These are phyloP conservation scores for Kwoniella bestiolae DNA, from an alignment of 768 basidiomycete genomes.

Conservation along the genomic window DNA sequence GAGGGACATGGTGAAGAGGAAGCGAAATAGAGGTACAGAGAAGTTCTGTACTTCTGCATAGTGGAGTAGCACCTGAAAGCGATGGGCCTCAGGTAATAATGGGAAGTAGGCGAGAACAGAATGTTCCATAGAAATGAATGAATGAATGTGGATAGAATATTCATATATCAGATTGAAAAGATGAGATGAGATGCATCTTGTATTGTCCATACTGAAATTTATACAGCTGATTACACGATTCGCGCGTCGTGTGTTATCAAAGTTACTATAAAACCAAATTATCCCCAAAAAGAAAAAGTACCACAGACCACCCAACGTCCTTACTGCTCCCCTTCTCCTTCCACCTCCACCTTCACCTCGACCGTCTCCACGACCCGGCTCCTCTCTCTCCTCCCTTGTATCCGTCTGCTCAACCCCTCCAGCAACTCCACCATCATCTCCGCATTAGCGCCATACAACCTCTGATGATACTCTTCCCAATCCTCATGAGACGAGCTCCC, in stretches of 20 bases:
- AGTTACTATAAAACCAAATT: background rate
- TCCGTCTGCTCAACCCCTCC: background rate
- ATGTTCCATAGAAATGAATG: too few species aligned
- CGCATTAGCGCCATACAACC: constrained; percentile 12
- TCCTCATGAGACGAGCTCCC: background rate
- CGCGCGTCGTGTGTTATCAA: background rate
- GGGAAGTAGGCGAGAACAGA: too few species aligned
- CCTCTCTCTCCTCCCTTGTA: background rate
- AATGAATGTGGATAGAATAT: too few species aligned
- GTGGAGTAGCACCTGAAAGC: too few species aligned
- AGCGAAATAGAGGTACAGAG: background rate
- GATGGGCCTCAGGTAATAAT: too few species aligned
- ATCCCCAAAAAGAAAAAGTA: background rate
- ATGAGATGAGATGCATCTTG: too few species aligned
- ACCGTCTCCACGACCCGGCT: background rate
- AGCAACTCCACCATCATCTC: constrained; percentile 17
- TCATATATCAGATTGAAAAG: too few species aligned
- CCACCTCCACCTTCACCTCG: background rate
- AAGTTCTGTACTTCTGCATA: too few species aligned
- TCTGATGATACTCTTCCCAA: constrained; percentile 16
- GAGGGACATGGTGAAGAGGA: background rate
- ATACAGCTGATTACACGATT: too few species aligned
- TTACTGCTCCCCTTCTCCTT: too few species aligned
- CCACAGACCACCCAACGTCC: too few species aligned
- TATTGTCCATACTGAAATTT: background rate